These are phyloP conservation scores for Lipomyces mesembrius DNA, from an alignment of 805 yeast genomes.

Conservation along the genomic window DNA sequence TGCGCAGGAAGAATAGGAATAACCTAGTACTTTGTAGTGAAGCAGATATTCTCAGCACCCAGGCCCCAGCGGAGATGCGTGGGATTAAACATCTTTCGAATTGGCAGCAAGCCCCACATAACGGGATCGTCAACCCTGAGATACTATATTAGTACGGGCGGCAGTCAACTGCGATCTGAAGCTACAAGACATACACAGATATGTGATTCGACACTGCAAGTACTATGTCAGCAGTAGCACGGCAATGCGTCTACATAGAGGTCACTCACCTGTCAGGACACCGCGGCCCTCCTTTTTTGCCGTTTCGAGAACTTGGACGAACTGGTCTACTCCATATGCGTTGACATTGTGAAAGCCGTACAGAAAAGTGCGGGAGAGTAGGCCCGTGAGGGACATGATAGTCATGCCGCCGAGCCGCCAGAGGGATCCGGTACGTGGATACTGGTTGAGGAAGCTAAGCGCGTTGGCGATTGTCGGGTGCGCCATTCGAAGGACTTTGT, in stretches of 20 bases:
- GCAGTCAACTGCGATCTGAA: neutral
- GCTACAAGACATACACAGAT: slow-evolving; percentile 31
- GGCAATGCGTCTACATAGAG: slow-evolving; percentile 69
- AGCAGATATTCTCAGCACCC: slow-evolving; percentile 91
- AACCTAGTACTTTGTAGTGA: slow-evolving; percentile 54
- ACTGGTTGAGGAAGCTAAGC: slow-evolving; percentile 65
- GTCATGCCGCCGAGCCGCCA: slow-evolving; percentile 75
- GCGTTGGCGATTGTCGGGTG: slow-evolving; percentile 49
- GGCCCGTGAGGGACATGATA: slow-evolving; percentile 69
- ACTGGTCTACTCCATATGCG: slow-evolving; percentile 62
- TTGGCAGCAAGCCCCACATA: slow-evolving; percentile 83
- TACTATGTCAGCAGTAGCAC: neutral
- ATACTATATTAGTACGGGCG: neutral
- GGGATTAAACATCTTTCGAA: slow-evolving; percentile 63
- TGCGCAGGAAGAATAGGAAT: neutral
- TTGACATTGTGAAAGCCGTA: slow-evolving; percentile 66
- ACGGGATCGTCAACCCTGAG: slow-evolving; percentile 84
- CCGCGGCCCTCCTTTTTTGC: slow-evolving; percentile 74
- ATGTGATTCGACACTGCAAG: slow-evolving; percentile 36
- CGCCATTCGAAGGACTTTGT: neutral
- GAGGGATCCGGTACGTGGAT: slow-evolving; percentile 59
- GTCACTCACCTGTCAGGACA: slow-evolving; percentile 61
- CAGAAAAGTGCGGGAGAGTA: slow-evolving; percentile 64
- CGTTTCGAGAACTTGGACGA: slow-evolving; percentile 66
- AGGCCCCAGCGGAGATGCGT: slow-evolving; percentile 88